Percentiles rank a stretch among this genome's conserved stretches.
Conservation (phyloP, 2,329 filamentous ascomycete species). For the Xylaria digitata region DNA sequence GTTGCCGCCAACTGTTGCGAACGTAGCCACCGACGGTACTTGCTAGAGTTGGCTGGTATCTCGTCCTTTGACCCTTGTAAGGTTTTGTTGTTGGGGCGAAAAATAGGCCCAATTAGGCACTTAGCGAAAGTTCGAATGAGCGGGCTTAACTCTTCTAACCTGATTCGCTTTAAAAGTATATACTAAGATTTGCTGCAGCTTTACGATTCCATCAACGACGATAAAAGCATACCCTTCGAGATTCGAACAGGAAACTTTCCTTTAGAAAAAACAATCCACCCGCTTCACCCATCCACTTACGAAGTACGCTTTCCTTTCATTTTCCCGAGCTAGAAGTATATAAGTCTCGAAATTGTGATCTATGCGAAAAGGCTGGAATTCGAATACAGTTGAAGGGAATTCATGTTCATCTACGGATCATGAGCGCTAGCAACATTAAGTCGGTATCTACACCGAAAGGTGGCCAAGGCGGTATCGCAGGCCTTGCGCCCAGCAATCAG, state of each 20-base stretch:
- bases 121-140: neutral
- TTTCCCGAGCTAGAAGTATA: constrained; percentile 24
- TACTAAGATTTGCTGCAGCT: constrained; percentile 25
- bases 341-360: constrained; percentile 20
- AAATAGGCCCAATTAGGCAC: constrained; percentile 2
- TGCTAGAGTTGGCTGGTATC: constrained; percentile 15
- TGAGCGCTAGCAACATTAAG: constrained; percentile 66
- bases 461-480: constrained; percentile 59
- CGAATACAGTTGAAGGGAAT: constrained; percentile 30
- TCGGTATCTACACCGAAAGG: constrained; percentile 63
- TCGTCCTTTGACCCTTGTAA: constrained; percentile 10
- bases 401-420: constrained; percentile 50
- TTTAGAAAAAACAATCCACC: constrained; percentile 21
- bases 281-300: neutral
- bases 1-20: constrained; percentile 5
- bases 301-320: constrained; percentile 5
- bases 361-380: constrained; percentile 17
- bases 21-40: constrained; percentile 7
- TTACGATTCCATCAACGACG: constrained; percentile 21
- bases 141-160: neutral
- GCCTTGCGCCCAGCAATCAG: constrained; percentile 67
- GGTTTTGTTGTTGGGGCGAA: constrained; percentile 8
- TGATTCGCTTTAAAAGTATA: neutral
- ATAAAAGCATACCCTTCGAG: constrained; percentile 23
- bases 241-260: constrained; percentile 12